phyloP scores from a whole-genome alignment of 202 grass and related monocot species.

The Panicum hallii region DNA sequence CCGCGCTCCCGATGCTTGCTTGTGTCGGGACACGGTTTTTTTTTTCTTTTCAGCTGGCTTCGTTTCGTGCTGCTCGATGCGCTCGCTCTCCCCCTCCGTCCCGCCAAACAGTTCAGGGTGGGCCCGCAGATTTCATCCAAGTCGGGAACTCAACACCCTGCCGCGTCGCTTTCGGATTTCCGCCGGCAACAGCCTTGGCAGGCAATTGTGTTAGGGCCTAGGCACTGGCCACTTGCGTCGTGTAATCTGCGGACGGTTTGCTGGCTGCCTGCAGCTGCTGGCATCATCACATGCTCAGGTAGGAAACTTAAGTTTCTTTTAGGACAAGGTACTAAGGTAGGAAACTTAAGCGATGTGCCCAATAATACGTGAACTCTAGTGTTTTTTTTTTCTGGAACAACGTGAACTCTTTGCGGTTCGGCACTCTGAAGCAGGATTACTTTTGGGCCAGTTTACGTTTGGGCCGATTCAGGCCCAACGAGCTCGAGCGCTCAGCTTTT shows the following conservation, averaged over 20 bases:
- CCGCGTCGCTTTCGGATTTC: neutral
- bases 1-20: neutral
- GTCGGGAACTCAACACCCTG: neutral
- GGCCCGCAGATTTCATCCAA: neutral
- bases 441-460: neutral
- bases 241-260: neutral
- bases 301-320: neutral
- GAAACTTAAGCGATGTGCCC: neutral
- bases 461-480: no score
- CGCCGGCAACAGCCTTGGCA: neutral
- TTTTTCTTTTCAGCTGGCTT: neutral
- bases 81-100: neutral
- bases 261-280: neutral
- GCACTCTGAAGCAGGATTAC: neutral
- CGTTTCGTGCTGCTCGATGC: neutral
- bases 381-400: no score
- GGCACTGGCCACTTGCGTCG: neutral
- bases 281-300: neutral
- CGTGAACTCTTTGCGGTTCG: neutral
- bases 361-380: neutral
- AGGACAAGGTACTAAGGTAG: no score
- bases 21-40: neutral
- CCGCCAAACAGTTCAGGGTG: conserved; percentile 22
- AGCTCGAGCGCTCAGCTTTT: neutral
- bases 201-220: neutral